Conservation (phyloP, 306 rosid genomes). For the Gastrolobium villosum region DNA sequence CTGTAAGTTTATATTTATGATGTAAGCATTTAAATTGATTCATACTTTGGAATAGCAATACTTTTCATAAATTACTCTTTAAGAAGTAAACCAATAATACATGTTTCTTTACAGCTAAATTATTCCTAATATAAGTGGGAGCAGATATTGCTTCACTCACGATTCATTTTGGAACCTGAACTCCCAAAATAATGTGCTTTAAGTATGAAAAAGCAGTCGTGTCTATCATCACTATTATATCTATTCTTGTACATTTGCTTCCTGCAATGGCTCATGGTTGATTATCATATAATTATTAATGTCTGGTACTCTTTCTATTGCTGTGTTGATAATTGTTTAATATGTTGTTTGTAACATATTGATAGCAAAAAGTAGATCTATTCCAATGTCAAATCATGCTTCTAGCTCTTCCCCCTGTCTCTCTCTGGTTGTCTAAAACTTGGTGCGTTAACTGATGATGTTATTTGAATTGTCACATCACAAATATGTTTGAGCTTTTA, state of each 20-base stretch:
- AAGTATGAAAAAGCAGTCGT: background rate
- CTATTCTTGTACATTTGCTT: slow-evolving; percentile 33
- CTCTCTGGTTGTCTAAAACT: background rate
- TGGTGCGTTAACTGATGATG: slow-evolving; percentile 3
- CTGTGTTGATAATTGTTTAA: slow-evolving; percentile 6
- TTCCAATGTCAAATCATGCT: slow-evolving; percentile 21
- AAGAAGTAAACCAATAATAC: background rate
- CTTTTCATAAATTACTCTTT: slow-evolving; percentile 6
- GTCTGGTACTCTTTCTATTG: slow-evolving; percentile 2
- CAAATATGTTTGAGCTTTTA: background rate
- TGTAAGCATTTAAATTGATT: slow-evolving; percentile 13
- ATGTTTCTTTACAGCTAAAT: background rate
- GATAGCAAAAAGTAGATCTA: slow-evolving; percentile 11
- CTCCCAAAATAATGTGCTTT: slow-evolving; percentile 15
- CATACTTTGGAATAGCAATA: background rate
- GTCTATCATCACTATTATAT: slow-evolving; percentile 2
- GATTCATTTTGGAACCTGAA: slow-evolving; percentile 31
- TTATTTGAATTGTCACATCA: slow-evolving; percentile 20
- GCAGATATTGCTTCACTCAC: background rate
- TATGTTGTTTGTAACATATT: slow-evolving; percentile 9
- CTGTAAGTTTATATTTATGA: slow-evolving; percentile 62
- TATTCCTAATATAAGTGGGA: slow-evolving; percentile 10
- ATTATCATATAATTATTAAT: slow-evolving; percentile 17
- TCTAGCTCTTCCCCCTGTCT: background rate
- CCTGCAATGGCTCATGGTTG: background rate